These are phyloP conservation scores for Eucalyptus cladocalyx DNA, from an alignment of 345 rosid species.

Conservation along the genomic window DNA sequence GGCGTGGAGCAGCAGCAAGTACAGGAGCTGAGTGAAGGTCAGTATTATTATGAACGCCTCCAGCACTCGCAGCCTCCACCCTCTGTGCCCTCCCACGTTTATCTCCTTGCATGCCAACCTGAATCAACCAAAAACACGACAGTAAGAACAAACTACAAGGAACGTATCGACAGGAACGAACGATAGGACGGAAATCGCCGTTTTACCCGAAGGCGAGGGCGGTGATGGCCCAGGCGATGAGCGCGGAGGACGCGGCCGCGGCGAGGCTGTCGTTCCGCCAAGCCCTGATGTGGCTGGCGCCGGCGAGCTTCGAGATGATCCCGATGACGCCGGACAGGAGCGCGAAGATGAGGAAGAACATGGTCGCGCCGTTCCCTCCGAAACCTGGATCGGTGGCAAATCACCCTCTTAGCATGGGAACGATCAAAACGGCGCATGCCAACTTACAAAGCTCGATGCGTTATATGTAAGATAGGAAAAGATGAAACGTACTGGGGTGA, in stretches of 20 bases:
- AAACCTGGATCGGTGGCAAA: slow-evolving; percentile 23
- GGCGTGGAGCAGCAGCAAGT: slow-evolving; percentile 61
- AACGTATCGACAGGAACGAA: not conserved
- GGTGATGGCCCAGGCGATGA: slow-evolving; percentile 74
- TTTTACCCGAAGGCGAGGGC: slow-evolving; percentile 69
- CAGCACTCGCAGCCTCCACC: slow-evolving; percentile 60
- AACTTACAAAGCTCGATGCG: not conserved
- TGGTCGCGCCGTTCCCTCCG: slow-evolving; percentile 86
- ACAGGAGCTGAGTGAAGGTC: slow-evolving; percentile 54
- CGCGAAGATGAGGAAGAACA: slow-evolving; percentile 55
- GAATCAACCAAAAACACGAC: not conserved
- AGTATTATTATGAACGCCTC: slow-evolving; percentile 78
- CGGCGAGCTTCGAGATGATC: slow-evolving; percentile 55
- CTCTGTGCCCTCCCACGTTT: slow-evolving; percentile 72
- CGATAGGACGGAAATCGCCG: too few species aligned
- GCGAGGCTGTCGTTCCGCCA: slow-evolving; percentile 86
- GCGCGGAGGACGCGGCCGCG: slow-evolving; percentile 54
- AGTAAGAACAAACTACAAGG: not conserved
- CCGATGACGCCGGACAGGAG: slow-evolving; percentile 59
- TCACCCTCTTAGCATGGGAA: not conserved
- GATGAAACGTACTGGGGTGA: slow-evolving; percentile 54
- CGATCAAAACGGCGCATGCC: not conserved
- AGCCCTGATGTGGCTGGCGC: slow-evolving; percentile 60
- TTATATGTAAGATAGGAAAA: not conserved
- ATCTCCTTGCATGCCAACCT: slow-evolving; percentile 91